Percentiles rank a stretch among this genome's conserved stretches.
phyloP scores from a whole-genome alignment of 2,329 filamentous ascomycete genomes.

The Fusarium robinianum region DNA sequence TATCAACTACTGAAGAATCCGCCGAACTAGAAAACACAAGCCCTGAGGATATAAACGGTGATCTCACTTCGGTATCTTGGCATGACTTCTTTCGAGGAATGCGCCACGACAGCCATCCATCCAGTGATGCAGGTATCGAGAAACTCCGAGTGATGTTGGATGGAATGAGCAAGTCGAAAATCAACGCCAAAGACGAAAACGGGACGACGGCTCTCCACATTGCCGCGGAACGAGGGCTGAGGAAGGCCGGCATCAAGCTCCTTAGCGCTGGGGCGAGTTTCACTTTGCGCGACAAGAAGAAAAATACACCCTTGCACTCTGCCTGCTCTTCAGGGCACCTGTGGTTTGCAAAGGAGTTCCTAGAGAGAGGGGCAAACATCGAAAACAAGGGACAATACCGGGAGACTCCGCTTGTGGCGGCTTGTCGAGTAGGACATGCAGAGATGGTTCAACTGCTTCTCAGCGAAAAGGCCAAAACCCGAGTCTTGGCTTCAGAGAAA shows the following conservation, averaged over 20 bases:
- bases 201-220: neutral
- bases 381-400: neutral
- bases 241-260: neutral
- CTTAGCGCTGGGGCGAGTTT: neutral
- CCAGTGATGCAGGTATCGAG: too few relatives aligned
- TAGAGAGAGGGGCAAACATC: neutral
- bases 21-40: too few relatives aligned
- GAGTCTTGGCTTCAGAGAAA: neutral
- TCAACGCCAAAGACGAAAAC: neutral
- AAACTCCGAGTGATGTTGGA: too few relatives aligned
- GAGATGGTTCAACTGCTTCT: neutral
- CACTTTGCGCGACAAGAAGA: neutral
- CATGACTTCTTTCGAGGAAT: too few relatives aligned
- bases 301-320: neutral
- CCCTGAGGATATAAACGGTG: too few relatives aligned
- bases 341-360: neutral
- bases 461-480: neutral
- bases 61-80: too few relatives aligned
- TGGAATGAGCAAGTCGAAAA: too few relatives aligned
- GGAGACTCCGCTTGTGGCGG: neutral
- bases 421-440: neutral
- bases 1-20: too few relatives aligned
- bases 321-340: neutral
- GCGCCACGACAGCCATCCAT: too few relatives aligned
- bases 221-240: neutral